Evolutionary conservation across 768 basidiomycete genomes (phyloP).

Genomic region (Chalciporus pseudorubinellus): DNA sequence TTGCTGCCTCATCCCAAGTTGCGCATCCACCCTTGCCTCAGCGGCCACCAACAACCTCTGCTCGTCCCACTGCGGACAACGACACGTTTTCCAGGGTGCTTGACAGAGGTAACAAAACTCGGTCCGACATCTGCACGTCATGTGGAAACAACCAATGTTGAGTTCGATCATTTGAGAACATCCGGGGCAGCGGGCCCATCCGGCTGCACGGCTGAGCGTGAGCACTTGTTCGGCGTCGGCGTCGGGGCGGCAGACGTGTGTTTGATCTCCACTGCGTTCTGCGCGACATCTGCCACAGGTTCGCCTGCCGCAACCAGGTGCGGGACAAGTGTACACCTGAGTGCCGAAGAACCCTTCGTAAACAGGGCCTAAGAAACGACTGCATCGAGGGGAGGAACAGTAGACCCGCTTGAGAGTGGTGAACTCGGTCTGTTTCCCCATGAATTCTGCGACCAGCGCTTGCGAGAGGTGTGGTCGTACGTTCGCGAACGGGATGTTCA

Average conservation of each 20-base stretch:
- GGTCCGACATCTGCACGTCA: slow-evolving; percentile 39
- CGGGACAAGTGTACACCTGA: slow-evolving; percentile 20
- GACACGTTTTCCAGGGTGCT: slow-evolving; percentile 61
- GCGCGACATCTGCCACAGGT: slow-evolving; percentile 29
- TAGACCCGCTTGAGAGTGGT: slow-evolving; percentile 37
- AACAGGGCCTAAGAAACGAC: slow-evolving; percentile 36
- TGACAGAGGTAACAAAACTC: slow-evolving; percentile 48
- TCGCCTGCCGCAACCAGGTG: slow-evolving; percentile 14
- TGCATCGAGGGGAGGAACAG: slow-evolving; percentile 35
- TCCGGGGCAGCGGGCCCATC: slow-evolving; percentile 41
- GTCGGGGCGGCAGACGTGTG: slow-evolving; percentile 27
- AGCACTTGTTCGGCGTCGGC: slow-evolving; percentile 25
- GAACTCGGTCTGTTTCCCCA: slow-evolving; percentile 30
- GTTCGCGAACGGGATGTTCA: slow-evolving; percentile 25
- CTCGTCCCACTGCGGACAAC: slow-evolving; percentile 69
- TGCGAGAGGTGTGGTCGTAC: slow-evolving; percentile 26
- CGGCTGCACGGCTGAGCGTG: slow-evolving; percentile 22
- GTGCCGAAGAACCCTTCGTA: slow-evolving; percentile 22
- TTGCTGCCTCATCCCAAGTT: slow-evolving; percentile 31
- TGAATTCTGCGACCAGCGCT: slow-evolving; percentile 18
- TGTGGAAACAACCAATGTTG: slow-evolving; percentile 38
- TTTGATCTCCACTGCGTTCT: slow-evolving; percentile 21
- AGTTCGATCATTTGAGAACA: slow-evolving; percentile 40
- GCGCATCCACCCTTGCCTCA: slow-evolving; percentile 41
- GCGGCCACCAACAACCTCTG: slow-evolving; percentile 37